A percentile compares a stretch with the other conserved stretches of the same genome.
Evolutionary conservation across 305 asterid genomes (phyloP).

Genomic region (Coffea humblotiana): DNA sequence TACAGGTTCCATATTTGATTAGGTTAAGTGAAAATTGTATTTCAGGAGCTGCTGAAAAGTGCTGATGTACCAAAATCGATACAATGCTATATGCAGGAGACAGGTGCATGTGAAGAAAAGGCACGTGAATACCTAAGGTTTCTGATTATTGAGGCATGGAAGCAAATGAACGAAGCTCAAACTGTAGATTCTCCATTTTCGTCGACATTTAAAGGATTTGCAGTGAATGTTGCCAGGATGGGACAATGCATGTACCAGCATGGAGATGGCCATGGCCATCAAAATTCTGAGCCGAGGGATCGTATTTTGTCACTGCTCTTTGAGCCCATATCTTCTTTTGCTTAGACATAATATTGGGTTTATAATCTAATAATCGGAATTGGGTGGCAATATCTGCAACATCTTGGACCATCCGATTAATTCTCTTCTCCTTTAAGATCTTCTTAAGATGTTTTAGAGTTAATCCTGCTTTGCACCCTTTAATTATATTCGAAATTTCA

Average conservation of each 20-base stretch:
- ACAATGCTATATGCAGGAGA: slow-evolving; percentile 37
- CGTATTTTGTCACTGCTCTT: background rate
- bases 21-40: no score
- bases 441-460: slow-evolving; percentile 5
- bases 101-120: slow-evolving; percentile 26
- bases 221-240: slow-evolving; percentile 26
- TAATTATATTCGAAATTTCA: no score
- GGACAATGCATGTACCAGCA: slow-evolving; percentile 27
- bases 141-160: slow-evolving; percentile 30
- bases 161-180: slow-evolving; percentile 30
- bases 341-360: background rate
- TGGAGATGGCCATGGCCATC: slow-evolving; percentile 41
- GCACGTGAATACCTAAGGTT: slow-evolving; percentile 20
- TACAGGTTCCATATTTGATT: no score
- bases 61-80: slow-evolving; percentile 36
- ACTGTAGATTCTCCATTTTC: slow-evolving; percentile 4
- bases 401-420: background rate
- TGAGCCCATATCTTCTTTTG: background rate
- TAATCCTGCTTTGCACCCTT: no score
- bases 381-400: no score
- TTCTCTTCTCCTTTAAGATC: background rate
- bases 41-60: slow-evolving; percentile 30
- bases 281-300: background rate
- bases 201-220: slow-evolving; percentile 11
- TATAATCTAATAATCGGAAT: no score